Percentiles rank a stretch among this genome's conserved stretches.
These are phyloP conservation scores for Pestalotiopsis sp. DNA, from an alignment of 2,329 filamentous ascomycete species.

Conservation along the genomic window DNA sequence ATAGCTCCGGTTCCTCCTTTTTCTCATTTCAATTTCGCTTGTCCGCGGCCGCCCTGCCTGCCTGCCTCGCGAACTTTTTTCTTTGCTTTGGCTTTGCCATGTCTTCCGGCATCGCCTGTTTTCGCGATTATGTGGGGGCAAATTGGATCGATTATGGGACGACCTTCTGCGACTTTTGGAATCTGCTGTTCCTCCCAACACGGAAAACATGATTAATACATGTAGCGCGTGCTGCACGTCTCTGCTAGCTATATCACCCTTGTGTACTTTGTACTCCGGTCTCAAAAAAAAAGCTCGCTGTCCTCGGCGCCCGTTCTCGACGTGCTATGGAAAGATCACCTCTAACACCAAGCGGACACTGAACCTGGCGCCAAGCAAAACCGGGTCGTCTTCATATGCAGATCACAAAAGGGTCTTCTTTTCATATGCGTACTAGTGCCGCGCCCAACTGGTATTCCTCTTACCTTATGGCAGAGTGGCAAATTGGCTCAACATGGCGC, in stretches of 20 bases:
- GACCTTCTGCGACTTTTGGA: constrained; percentile 1
- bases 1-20: constrained; percentile 10
- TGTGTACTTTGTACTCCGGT: neutral
- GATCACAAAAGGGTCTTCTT: neutral
- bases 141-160: constrained; percentile 1
- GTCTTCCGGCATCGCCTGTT: constrained; percentile 5
- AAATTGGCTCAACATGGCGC: neutral
- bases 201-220: neutral
- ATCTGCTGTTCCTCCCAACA: neutral
- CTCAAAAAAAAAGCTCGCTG: neutral
- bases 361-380: neutral
- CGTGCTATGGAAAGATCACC: neutral
- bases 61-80: neutral
- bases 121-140: neutral
- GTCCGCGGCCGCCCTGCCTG: neutral
- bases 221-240: neutral
- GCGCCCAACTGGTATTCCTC: neutral
- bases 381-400: neutral
- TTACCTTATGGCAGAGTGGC: neutral
- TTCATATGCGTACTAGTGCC: neutral
- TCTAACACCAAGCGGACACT: neutral
- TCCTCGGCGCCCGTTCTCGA: neutral
- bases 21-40: constrained; percentile 9
- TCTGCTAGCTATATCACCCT: neutral
- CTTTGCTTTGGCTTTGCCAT: neutral